Evolutionary conservation across 352 stramenopile species (phyloP).

Genomic region (Globisporangium perplexum): DNA sequence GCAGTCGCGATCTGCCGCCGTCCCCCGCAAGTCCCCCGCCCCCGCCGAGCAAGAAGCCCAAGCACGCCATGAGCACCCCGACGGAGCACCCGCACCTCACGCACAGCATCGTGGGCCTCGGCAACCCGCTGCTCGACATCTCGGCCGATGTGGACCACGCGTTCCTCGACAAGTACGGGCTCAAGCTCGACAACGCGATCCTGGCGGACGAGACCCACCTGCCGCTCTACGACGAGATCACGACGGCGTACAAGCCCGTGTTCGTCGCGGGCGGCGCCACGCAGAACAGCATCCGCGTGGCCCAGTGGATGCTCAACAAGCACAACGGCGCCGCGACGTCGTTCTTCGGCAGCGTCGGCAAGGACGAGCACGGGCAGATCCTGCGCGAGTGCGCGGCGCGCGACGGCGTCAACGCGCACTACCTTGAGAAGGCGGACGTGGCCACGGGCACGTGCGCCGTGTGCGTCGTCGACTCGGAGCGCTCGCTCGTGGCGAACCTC

Average conservation of each 20-base stretch:
- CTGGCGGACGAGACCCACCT: conserved; percentile 97
- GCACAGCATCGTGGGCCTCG: conserved; percentile 91
- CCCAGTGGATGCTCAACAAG: conserved; percentile 97
- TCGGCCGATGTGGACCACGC: conserved; percentile 90
- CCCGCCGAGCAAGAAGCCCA: conserved; percentile 11
- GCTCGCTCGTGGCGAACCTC: conserved; percentile 96
- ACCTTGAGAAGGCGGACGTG: conserved; percentile 92
- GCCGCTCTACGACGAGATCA: conserved; percentile 95
- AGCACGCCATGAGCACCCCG: conserved; percentile 9
- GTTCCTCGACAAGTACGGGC: conserved; percentile 96
- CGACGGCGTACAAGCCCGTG: conserved; percentile 86
- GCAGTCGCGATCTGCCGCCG: conserved; percentile 14
- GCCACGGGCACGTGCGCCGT: conserved; percentile 98
- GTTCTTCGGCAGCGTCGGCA: conserved; percentile 97
- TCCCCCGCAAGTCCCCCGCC: conserved; percentile 11
- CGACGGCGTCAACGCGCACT: conserved; percentile 96
- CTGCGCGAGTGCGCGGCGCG: conserved; percentile 90
- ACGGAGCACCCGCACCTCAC: conserved; percentile 49
- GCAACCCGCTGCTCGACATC: conserved; percentile 99
- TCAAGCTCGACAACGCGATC: conserved; percentile 96
- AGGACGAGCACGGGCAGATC: conserved; percentile 91
- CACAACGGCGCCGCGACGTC: conserved; percentile 81
- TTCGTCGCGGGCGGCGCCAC: conserved; percentile 98
- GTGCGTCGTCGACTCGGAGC: conserved; percentile 94
- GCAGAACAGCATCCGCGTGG: conserved; percentile 99